phyloP scores from a whole-genome alignment of 306 rosid species.

The Lupinus albus region DNA sequence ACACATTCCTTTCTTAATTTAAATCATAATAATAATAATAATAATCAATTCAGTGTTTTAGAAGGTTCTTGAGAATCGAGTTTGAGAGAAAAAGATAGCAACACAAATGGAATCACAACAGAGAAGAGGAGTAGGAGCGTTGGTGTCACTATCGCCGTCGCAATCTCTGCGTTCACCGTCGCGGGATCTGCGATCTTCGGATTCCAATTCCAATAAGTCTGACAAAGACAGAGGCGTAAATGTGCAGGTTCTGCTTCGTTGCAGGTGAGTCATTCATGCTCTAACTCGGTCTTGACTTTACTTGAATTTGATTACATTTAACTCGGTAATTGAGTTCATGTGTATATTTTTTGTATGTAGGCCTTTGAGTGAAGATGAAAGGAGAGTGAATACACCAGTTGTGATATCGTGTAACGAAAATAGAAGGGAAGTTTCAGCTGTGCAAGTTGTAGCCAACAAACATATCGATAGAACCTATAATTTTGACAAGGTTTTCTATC shows the following conservation, averaged over 20 bases:
- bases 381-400: slow-evolving; percentile 81
- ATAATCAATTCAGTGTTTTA: too few species aligned
- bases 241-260: slow-evolving; percentile 95
- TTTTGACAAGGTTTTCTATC: slow-evolving; percentile 77
- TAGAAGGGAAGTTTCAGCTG: slow-evolving; percentile 80
- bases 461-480: slow-evolving; percentile 94
- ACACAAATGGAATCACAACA: slow-evolving; percentile 67
- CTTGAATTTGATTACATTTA: too few species aligned
- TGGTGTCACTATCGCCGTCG: slow-evolving; percentile 73
- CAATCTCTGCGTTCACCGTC: slow-evolving; percentile 84
- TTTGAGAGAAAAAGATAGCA: not conserved
- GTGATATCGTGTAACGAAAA: slow-evolving; percentile 86
- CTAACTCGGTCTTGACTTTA: too few species aligned
- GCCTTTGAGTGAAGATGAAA: slow-evolving; percentile 94
- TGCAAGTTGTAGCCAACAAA: slow-evolving; percentile 94
- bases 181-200: slow-evolving; percentile 97
- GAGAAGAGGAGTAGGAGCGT: slow-evolving; percentile 76
- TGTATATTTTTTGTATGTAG: slow-evolving; percentile 43
- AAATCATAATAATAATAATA: too few species aligned
- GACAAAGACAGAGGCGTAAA: slow-evolving; percentile 96
- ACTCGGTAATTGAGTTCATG: not conserved
- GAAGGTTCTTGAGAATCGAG: not conserved
- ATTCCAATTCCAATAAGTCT: slow-evolving; percentile 64
- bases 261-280: slow-evolving; percentile 64
- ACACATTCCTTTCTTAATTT: too few species aligned